A percentile compares a stretch with the other conserved stretches of the same genome.
Conservation (phyloP, 306 rosid species). For the Fragaria ananassa region DNA sequence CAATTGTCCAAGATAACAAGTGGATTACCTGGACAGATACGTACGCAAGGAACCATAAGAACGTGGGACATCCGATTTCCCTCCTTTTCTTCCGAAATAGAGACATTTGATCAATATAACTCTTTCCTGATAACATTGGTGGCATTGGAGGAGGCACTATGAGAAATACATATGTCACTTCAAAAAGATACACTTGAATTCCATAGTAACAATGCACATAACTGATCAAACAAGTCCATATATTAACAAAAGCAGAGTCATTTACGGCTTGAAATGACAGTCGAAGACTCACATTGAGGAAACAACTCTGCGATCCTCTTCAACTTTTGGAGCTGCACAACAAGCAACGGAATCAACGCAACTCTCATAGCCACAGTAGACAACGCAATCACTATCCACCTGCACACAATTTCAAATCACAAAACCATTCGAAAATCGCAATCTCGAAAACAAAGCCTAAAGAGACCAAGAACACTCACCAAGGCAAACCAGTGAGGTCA, state of each 20-base stretch:
- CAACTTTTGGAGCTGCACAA: conserved; percentile 58
- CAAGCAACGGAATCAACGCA: conserved; percentile 47
- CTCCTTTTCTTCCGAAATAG: conserved; percentile 61
- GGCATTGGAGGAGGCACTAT: conserved; percentile 95
- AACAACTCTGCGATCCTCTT: conserved; percentile 49
- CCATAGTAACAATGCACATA: not conserved
- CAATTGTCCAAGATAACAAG: not conserved
- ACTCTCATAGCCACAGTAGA: conserved; percentile 75
- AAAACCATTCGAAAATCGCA: not conserved
- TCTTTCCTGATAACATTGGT: conserved; percentile 85
- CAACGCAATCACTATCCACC: conserved; percentile 75
- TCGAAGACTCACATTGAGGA: conserved; percentile 64
- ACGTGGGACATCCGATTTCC: conserved; percentile 79
- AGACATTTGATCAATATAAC: conserved; percentile 54
- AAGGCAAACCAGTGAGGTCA: conserved; percentile 74
- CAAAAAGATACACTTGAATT: not conserved
- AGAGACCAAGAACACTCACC: conserved; percentile 38
- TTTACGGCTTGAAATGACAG: not conserved
- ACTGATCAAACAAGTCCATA: not conserved
- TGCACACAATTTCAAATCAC: conserved; percentile 24
- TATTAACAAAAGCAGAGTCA: not conserved
- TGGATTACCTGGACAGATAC: conserved; percentile 54
- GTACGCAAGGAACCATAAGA: conserved; percentile 57
- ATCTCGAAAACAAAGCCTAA: not conserved
- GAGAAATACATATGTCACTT: conserved; percentile 45